Percentiles rank a stretch among this genome's conserved stretches.
Evolutionary conservation across 345 rosid species (phyloP).

Genomic region (Nephelium lappaceum): DNA sequence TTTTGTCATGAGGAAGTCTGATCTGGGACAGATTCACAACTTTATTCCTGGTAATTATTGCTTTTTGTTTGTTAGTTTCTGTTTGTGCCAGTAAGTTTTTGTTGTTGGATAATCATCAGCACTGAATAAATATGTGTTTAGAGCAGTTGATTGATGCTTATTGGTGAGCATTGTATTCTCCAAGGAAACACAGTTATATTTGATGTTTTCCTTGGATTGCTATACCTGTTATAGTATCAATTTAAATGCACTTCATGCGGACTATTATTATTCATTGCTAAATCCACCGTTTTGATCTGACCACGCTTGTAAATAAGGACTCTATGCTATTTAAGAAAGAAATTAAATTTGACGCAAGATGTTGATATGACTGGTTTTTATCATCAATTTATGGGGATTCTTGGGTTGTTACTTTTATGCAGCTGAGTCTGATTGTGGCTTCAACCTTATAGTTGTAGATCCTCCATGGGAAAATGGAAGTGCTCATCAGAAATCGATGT

Average conservation of each 20-base stretch:
- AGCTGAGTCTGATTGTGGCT: conserved; percentile 61
- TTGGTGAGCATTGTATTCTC: not conserved
- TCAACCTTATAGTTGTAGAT: conserved; percentile 75
- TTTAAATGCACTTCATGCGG: not conserved
- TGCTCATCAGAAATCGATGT: conserved; percentile 80
- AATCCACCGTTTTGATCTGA: not conserved
- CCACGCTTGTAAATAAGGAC: not conserved
- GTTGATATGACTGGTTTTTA: not conserved
- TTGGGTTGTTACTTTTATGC: conserved; percentile 33
- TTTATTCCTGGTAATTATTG: conserved; percentile 74
- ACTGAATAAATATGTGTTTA: not conserved
- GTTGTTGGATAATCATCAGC: not conserved
- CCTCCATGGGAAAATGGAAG: conserved; percentile 98
- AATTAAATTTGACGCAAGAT: not conserved
- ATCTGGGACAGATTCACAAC: conserved; percentile 75
- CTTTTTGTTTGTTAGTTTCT: conserved; percentile 6
- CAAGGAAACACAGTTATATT: not conserved
- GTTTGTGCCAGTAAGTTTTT: not conserved
- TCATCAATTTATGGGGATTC: not conserved
- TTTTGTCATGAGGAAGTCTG: conserved; percentile 59
- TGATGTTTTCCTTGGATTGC: not conserved
- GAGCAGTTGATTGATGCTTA: conserved; percentile 8
- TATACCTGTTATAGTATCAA: not conserved
- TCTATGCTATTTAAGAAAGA: not conserved
- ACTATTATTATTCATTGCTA: not conserved